Evolutionary conservation across 495 filamentous ascomycete genomes (phyloP).

Genomic region (Hyaloscypha variabilis): DNA sequence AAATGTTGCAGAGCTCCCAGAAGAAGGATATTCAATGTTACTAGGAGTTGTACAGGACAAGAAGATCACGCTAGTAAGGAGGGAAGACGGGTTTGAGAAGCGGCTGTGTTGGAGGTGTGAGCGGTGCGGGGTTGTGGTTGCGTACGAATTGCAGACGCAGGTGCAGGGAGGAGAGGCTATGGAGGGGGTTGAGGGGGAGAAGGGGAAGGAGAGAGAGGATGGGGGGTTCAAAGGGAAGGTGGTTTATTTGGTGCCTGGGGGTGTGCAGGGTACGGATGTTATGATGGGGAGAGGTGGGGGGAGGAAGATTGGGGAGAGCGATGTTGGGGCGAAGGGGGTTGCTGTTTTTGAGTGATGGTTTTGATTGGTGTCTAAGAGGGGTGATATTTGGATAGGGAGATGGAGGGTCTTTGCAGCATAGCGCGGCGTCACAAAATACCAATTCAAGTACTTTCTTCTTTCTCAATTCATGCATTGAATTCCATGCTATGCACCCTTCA

Average conservation of each 20-base stretch:
- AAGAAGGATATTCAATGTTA: conserved; percentile 35
- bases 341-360: conserved; percentile 16
- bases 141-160: conserved; percentile 54
- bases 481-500: conserved; percentile 5
- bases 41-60: conserved; percentile 43
- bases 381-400: neutral
- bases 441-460: neutral
- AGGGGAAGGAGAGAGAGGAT: conserved; percentile 23
- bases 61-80: conserved; percentile 55
- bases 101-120: conserved; percentile 60
- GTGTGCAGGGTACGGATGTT: conserved; percentile 53
- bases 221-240: conserved; percentile 28
- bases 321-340: conserved; percentile 16
- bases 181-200: conserved; percentile 23
- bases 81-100: conserved; percentile 77
- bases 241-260: conserved; percentile 63
- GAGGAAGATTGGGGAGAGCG: conserved; percentile 26
- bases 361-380: neutral
- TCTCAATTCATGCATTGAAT: neutral
- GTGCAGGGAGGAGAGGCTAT: conserved; percentile 24
- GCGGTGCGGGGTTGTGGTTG: conserved; percentile 64
- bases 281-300: conserved; percentile 31
- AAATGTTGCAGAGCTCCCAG: conserved; percentile 13
- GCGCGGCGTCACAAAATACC: conserved; percentile 9
- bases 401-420: neutral